Evolutionary conservation across 2,329 filamentous ascomycete genomes (phyloP).

Genomic region (Scleromitrula shiraiana): DNA sequence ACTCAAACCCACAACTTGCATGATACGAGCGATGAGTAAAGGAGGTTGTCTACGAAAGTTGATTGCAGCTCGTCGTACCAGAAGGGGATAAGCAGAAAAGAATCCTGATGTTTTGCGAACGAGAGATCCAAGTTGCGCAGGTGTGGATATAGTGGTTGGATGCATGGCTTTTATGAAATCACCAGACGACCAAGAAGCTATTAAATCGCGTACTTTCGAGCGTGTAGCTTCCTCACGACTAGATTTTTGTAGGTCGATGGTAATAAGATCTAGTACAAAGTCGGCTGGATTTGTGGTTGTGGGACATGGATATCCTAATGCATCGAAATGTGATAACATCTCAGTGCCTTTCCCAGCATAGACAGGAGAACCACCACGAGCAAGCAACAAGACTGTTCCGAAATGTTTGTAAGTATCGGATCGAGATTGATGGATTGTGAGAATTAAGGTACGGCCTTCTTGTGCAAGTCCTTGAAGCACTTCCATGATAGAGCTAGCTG

Average conservation of each 20-base stretch:
- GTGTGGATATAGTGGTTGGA: slow-evolving; percentile 41
- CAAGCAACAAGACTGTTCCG: slow-evolving; percentile 62
- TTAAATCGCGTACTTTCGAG: slow-evolving; percentile 51
- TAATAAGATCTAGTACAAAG: slow-evolving; percentile 70
- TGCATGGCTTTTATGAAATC: slow-evolving; percentile 18
- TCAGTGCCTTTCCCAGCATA: slow-evolving; percentile 55
- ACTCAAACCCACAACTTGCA: slow-evolving; percentile 58
- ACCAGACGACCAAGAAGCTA: slow-evolving; percentile 46
- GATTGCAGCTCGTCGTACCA: slow-evolving; percentile 58
- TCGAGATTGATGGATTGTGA: slow-evolving; percentile 73
- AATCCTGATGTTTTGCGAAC: slow-evolving; percentile 57
- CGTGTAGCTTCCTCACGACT: slow-evolving; percentile 54
- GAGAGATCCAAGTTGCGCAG: slow-evolving; percentile 64
- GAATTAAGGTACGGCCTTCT: slow-evolving; percentile 64
- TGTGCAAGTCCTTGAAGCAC: slow-evolving; percentile 62
- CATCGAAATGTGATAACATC: slow-evolving; percentile 59
- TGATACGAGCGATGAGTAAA: slow-evolving; percentile 55
- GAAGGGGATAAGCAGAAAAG: slow-evolving; percentile 53
- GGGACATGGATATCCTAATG: slow-evolving; percentile 56
- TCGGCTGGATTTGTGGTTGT: slow-evolving; percentile 68
- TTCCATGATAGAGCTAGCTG: slow-evolving; percentile 67
- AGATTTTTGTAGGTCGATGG: slow-evolving; percentile 62
- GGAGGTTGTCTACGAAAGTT: slow-evolving; percentile 61
- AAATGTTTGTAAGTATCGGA: slow-evolving; percentile 66
- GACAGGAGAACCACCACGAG: slow-evolving; percentile 59